Evolutionary conservation across 2,329 filamentous ascomycete genomes (phyloP).

Genomic region (Colletotrichum liriopes): DNA sequence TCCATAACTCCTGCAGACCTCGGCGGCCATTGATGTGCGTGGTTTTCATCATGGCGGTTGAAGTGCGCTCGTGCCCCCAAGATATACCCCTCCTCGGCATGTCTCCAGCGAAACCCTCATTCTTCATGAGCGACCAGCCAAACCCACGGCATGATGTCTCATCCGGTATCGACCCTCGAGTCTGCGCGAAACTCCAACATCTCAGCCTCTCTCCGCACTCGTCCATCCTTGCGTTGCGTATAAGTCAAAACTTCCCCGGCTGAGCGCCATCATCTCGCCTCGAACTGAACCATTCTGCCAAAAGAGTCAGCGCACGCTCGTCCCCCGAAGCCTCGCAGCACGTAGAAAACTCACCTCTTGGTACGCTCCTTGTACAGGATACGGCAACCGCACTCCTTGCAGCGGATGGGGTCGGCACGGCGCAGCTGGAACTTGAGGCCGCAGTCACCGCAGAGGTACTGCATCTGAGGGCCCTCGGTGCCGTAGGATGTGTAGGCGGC

Average conservation of each 20-base stretch:
- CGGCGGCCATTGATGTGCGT: neutral
- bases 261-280: conserved; percentile 78
- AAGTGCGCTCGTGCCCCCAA: neutral
- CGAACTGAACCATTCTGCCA: conserved; percentile 95
- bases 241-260: neutral
- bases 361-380: conserved; percentile 98
- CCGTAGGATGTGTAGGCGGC: conserved; percentile 61
- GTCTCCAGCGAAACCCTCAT: neutral
- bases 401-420: conserved; percentile 85
- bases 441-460: conserved; percentile 88
- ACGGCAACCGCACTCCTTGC: conserved; percentile 93
- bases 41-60: neutral
- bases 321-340: too few relatives aligned
- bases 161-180: neutral
- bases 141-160: neutral
- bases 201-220: neutral
- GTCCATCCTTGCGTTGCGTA: neutral
- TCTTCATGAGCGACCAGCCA: neutral
- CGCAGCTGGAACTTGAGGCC: conserved; percentile 82
- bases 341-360: conserved; percentile 79
- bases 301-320: conserved; percentile 44
- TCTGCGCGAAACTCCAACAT: neutral
- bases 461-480: conserved; percentile 71
- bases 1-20: conserved; percentile 36
- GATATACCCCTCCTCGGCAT: neutral